Percentiles rank a stretch among this genome's conserved stretches.
phyloP scores from a whole-genome alignment of 305 asterid genomes.

The Fraxinus greggii region DNA sequence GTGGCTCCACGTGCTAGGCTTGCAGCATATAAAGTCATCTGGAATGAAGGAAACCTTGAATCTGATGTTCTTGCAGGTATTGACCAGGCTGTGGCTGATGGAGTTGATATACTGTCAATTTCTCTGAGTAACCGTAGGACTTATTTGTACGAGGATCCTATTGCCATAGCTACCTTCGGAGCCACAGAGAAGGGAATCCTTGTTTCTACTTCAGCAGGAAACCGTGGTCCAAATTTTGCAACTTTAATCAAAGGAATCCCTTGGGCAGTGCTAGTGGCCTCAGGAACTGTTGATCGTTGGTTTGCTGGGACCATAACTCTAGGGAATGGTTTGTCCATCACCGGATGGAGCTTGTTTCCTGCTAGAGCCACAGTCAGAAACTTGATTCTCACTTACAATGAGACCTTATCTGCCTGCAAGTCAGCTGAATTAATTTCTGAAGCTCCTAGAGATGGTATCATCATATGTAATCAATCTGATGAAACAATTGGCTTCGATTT shows the following conservation, averaged over 20 bases:
- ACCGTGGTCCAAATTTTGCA: conserved; percentile 23
- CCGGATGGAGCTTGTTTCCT: conserved; percentile 30
- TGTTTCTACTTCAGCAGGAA: conserved; percentile 35
- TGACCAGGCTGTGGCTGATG: conserved; percentile 33
- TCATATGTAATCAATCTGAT: conserved; percentile 19
- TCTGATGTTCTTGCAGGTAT: conserved; percentile 28
- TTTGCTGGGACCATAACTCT: conserved; percentile 27
- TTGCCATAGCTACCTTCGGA: conserved; percentile 29
- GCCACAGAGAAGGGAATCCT: conserved; percentile 27
- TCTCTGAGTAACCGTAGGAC: conserved; percentile 23
- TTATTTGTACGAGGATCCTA: conserved; percentile 20
- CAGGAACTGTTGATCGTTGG: conserved; percentile 31
- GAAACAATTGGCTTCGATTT: not conserved
- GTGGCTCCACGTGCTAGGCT: conserved; percentile 30
- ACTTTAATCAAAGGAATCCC: conserved; percentile 35
- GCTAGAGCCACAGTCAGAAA: conserved; percentile 16
- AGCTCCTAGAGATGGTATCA: conserved; percentile 6
- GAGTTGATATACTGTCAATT: conserved; percentile 28
- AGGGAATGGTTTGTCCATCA: conserved; percentile 30
- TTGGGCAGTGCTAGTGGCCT: conserved; percentile 37
- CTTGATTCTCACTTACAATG: conserved; percentile 28
- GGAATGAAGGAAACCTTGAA: conserved; percentile 17
- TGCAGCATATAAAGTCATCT: conserved; percentile 27
- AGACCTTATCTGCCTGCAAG: conserved; percentile 26
- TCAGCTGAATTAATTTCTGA: conserved; percentile 4